Percentiles rank a stretch among this genome's conserved stretches.
These are phyloP conservation scores for Metschnikowia bowlesiae DNA, from an alignment of 805 yeast species.

Conservation along the genomic window DNA sequence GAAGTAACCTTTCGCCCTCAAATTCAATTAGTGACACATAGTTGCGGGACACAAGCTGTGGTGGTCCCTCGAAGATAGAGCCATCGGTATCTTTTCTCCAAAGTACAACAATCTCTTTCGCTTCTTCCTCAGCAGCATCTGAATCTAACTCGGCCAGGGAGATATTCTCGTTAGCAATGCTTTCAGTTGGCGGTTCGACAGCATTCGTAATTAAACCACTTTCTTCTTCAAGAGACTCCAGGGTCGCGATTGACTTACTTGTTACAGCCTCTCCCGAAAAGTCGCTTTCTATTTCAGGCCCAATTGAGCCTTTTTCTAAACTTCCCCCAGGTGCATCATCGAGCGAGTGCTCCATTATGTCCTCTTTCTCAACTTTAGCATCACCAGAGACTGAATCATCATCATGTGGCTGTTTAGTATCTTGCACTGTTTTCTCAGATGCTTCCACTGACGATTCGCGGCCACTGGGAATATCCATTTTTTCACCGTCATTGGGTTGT, in stretches of 20 bases:
- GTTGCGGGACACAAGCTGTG: constrained; percentile 55
- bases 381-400: not conserved
- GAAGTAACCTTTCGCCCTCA: constrained; percentile 25
- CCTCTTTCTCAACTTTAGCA: not conserved
- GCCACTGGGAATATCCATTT: not conserved
- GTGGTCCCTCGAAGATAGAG: constrained; percentile 60
- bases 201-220: not conserved
- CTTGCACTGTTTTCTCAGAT: not conserved
- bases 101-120: not conserved
- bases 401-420: not conserved
- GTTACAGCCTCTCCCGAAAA: not conserved
- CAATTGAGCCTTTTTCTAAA: not conserved
- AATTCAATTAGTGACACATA: constrained; percentile 52
- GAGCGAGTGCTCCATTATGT: not conserved
- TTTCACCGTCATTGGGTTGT: not conserved
- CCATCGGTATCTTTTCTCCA: constrained; percentile 9
- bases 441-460: not conserved
- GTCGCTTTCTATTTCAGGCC: not conserved
- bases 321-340: not conserved
- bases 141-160: not conserved
- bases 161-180: not conserved
- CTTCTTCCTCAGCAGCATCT: constrained; percentile 6
- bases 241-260: not conserved
- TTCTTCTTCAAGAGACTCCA: not conserved
- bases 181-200: not conserved